phyloP scores from a whole-genome alignment of 2,329 filamentous ascomycete genomes.

The Lojkania enalia region DNA sequence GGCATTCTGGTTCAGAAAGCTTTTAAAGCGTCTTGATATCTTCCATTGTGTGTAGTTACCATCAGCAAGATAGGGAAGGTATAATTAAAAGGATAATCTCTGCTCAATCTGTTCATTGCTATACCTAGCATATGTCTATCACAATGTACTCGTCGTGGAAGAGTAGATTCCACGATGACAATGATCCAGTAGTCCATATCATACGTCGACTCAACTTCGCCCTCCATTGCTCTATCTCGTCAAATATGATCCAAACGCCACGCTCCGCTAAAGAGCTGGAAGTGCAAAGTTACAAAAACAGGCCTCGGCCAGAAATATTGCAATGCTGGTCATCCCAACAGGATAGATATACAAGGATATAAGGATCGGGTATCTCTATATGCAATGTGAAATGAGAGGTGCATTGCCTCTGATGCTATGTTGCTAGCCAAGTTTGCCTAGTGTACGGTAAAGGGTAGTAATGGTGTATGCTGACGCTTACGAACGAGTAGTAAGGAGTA shows the following conservation, averaged over 20 bases:
- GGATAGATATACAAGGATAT: not conserved
- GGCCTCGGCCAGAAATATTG: not conserved
- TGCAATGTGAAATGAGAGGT: conserved; percentile 28
- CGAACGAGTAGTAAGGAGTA: no score
- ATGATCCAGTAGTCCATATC: no score
- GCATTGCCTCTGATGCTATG: no score
- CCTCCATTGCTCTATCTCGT: conserved; percentile 6
- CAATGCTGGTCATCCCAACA: not conserved
- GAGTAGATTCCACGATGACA: no score
- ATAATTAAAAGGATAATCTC: conserved; percentile 20
- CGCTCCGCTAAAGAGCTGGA: conserved; percentile 7
- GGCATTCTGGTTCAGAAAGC: conserved; percentile 23
- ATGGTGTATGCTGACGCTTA: no score
- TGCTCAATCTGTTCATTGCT: conserved; percentile 13
- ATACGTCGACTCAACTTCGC: not conserved
- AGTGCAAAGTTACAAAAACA: conserved; percentile 5
- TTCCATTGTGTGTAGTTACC: conserved; percentile 20
- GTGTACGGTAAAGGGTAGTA: no score
- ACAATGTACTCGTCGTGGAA: no score
- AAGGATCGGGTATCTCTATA: conserved; percentile 35
- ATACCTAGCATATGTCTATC: conserved; percentile 1
- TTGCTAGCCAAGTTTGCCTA: no score
- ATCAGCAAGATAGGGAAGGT: conserved; percentile 10
- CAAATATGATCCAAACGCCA: conserved; percentile 11
- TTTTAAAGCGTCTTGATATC: conserved; percentile 20